Base-by-base conservation (phyloP, 2,329 filamentous ascomycete genomes). In the Colletotrichum eleusines region DNA sequence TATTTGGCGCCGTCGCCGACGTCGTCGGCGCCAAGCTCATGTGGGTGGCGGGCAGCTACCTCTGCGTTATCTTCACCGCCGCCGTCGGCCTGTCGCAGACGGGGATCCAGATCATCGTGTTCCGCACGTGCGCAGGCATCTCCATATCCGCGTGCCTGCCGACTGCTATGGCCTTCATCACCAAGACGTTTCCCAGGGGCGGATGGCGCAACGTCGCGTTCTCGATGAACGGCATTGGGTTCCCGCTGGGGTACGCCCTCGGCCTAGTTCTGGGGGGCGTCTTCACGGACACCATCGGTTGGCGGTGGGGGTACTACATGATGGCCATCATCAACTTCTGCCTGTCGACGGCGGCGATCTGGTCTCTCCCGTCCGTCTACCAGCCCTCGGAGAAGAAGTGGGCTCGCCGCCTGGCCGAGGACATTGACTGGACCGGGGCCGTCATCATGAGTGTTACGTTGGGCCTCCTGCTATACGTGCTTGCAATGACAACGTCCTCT, bases 361-460 rank as follows among this genome's bases (percentile, higher is more conserved):
- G 79, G 79, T 79, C 77, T 14, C 63, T 84, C 1, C 81, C 81
- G 1, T 70, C 68, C 0, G 74, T 77, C 2, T 66, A 65, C 0
- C 74, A 69, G 1, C 9, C 53, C 1, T 77, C 77, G 0, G 75
- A 77, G 3, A 75, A 76, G 51, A 71, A 63, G 18, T 79, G 75
- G 79, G 78, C 68, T 12, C 62, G 72, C 5, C 74, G 76, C 1
- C 66, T 78, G 11, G 75, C 77, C 69, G 50, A 76, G 79, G 74
- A 88, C 1, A 85, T 89, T 53, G 87, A 89, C 73, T 89, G 86
- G 87, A 69, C 86, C 26, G 87, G 87, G 0, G 84, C 83, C 1
- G 28, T 79, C 0, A 81, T 87, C 0, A 80, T 85, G 42, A 84
- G 82, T 65, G 76, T 78, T 0, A 83, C 81, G 3, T 75, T 88